Conservation (phyloP, 768 basidiomycete species). For the Pleurotus ostreatus region DNA sequence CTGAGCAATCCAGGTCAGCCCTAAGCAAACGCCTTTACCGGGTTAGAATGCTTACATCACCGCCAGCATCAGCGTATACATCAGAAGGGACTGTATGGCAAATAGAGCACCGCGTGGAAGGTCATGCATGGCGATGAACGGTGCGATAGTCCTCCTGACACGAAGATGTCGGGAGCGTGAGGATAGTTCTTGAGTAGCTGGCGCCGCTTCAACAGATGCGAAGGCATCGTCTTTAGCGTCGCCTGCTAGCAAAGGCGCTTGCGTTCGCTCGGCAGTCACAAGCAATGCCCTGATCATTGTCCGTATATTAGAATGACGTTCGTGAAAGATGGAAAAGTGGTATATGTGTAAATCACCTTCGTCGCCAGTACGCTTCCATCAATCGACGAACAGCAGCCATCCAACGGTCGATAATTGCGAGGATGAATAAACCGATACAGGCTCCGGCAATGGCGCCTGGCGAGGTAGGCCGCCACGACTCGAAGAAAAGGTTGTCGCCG, state of each 20-base stretch:
- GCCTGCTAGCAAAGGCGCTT: background rate
- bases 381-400: conserved; percentile 52
- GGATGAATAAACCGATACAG: conserved; percentile 62
- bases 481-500: conserved; percentile 65
- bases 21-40: background rate
- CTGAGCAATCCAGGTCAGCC: conserved; percentile 33
- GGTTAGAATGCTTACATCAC: conserved; percentile 56
- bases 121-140: conserved; percentile 69
- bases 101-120: conserved; percentile 65
- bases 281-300: background rate
- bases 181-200: background rate
- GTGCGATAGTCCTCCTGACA: conserved; percentile 39
- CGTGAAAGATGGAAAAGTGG: background rate
- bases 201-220: background rate
- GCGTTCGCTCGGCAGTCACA: background rate
- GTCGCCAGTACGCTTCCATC: conserved; percentile 55
- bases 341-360: conserved; percentile 37
- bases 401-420: conserved; percentile 71
- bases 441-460: conserved; percentile 71
- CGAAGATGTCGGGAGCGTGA: background rate
- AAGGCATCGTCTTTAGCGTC: conserved; percentile 1
- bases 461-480: conserved; percentile 64
- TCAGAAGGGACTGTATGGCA: conserved; percentile 56
- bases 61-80: conserved; percentile 75
- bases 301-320: background rate